Conservation (phyloP, 352 stramenopile genomes). For the Phytophthora megakarya region DNA sequence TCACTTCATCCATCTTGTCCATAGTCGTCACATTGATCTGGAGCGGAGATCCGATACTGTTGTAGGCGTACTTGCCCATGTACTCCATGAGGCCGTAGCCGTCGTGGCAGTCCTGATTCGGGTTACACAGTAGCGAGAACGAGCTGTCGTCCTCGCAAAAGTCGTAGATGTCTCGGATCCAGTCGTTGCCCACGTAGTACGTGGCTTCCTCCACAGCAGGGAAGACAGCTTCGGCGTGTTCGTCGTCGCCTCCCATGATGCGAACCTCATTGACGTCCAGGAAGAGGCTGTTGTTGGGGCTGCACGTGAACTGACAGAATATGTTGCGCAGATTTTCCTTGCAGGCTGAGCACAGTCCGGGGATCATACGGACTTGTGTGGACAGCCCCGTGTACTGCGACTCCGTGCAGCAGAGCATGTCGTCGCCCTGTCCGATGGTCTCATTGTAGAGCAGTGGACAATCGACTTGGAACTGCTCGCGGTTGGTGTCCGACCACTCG, state of each 20-base stretch:
- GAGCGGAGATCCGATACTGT: slow-evolving; percentile 62
- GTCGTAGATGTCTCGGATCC: slow-evolving; percentile 69
- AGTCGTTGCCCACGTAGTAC: slow-evolving; percentile 68
- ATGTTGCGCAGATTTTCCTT: slow-evolving; percentile 74
- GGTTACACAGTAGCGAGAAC: slow-evolving; percentile 63
- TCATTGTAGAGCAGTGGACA: slow-evolving; percentile 68
- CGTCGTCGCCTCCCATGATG: slow-evolving; percentile 50
- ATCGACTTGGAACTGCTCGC: slow-evolving; percentile 63
- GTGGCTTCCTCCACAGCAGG: slow-evolving; percentile 59
- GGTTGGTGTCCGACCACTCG: slow-evolving; percentile 57
- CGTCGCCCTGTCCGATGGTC: slow-evolving; percentile 43
- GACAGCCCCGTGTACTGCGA: slow-evolving; percentile 58
- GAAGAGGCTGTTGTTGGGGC: slow-evolving; percentile 69
- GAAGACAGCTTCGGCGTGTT: slow-evolving; percentile 44
- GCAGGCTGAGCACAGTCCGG: slow-evolving; percentile 56
- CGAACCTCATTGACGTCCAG: slow-evolving; percentile 58
- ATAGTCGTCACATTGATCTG: slow-evolving; percentile 71
- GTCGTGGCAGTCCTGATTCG: slow-evolving; percentile 55
- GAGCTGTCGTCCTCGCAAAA: slow-evolving; percentile 61
- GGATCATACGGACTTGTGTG: slow-evolving; percentile 66
- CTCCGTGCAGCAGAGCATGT: slow-evolving; percentile 71
- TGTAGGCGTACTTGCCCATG: slow-evolving; percentile 69
- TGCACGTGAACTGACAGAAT: slow-evolving; percentile 70
- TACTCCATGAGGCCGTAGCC: slow-evolving; percentile 60
- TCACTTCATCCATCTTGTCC: slow-evolving; percentile 27